Percentiles rank a stretch among this genome's conserved stretches.
phyloP scores from a whole-genome alignment of 2,329 filamentous ascomycete genomes.

The Paraconiothyrium brasiliense region DNA sequence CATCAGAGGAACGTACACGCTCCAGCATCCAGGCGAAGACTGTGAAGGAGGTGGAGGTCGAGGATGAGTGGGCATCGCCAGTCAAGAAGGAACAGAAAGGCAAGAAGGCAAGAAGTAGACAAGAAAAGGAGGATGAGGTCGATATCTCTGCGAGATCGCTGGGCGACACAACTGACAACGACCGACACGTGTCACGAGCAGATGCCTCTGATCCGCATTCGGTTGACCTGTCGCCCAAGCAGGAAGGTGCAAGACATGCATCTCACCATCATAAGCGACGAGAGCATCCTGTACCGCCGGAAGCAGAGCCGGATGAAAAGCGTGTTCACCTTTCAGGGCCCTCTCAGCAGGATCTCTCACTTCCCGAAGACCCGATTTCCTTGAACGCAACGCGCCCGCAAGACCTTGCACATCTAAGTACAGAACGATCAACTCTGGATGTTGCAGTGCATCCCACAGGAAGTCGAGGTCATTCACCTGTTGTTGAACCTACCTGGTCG shows the following conservation, averaged over 20 bases:
- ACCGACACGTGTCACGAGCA: constrained; percentile 27
- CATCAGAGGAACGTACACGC: constrained; percentile 15
- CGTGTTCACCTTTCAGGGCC: constrained; percentile 40
- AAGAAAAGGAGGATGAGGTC: constrained; percentile 23
- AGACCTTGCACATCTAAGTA: constrained; percentile 14
- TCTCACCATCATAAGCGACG: constrained; percentile 43
- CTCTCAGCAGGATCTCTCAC: constrained; percentile 16
- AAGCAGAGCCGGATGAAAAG: constrained; percentile 47
- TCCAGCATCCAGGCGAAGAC: background rate
- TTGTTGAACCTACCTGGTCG: constrained; percentile 46
- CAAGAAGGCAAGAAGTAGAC: constrained; percentile 46
- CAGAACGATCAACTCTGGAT: constrained; percentile 7
- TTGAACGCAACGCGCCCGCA: constrained; percentile 1
- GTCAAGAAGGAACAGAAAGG: constrained; percentile 60
- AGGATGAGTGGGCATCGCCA: constrained; percentile 44
- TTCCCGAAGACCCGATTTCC: constrained; percentile 19
- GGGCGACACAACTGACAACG: constrained; percentile 12
- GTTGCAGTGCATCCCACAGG: constrained; percentile 14
- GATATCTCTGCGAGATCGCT: constrained; percentile 22
- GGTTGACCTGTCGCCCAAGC: constrained; percentile 11
- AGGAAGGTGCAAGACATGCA: constrained; percentile 16
- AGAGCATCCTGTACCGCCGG: constrained; percentile 42
- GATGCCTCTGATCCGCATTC: constrained; percentile 23
- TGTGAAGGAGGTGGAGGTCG: constrained; percentile 32
- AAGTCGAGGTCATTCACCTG: constrained; percentile 20